Evolutionary conservation across 2,329 filamentous ascomycete species (phyloP).

Genomic region (Canariomyces notabilis): DNA sequence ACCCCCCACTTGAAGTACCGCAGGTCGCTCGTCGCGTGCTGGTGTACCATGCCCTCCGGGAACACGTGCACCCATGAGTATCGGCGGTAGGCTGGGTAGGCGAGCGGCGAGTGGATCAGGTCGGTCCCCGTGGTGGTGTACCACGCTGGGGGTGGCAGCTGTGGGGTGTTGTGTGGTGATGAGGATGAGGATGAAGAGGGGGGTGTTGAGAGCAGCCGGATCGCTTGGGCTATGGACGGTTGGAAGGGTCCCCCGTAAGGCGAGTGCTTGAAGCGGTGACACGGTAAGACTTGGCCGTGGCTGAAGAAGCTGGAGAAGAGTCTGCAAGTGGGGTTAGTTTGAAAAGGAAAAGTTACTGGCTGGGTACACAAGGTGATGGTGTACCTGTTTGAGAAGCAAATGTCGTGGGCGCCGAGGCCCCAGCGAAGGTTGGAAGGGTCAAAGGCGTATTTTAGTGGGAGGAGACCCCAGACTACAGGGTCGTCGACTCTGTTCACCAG

Average conservation of each 20-base stretch:
- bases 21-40: conserved; percentile 71
- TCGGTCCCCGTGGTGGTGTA: conserved; percentile 66
- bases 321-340: conserved; percentile 38
- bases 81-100: conserved; percentile 58
- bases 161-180: conserved; percentile 43
- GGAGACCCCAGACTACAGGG: conserved; percentile 85
- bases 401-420: conserved; percentile 88
- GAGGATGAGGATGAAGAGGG: conserved; percentile 34
- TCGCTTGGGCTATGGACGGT: conserved; percentile 78
- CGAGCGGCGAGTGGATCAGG: conserved; percentile 64
- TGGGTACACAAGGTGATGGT: neutral
- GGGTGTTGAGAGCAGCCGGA: conserved; percentile 69
- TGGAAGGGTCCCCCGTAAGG: conserved; percentile 81
- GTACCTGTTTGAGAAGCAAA: conserved; percentile 85
- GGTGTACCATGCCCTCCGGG: conserved; percentile 91
- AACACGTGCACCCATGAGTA: conserved; percentile 92
- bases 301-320: conserved; percentile 74
- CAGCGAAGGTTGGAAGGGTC: conserved; percentile 75
- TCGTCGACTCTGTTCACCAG: conserved; percentile 69
- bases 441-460: conserved; percentile 70
- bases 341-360: neutral
- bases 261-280: conserved; percentile 76
- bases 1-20: conserved; percentile 99
- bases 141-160: conserved; percentile 37
- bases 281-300: conserved; percentile 84